Percentiles rank a stretch among this genome's conserved stretches.
Conservation (phyloP, 106 monocot genomes). For the Acorus gramineus region DNA sequence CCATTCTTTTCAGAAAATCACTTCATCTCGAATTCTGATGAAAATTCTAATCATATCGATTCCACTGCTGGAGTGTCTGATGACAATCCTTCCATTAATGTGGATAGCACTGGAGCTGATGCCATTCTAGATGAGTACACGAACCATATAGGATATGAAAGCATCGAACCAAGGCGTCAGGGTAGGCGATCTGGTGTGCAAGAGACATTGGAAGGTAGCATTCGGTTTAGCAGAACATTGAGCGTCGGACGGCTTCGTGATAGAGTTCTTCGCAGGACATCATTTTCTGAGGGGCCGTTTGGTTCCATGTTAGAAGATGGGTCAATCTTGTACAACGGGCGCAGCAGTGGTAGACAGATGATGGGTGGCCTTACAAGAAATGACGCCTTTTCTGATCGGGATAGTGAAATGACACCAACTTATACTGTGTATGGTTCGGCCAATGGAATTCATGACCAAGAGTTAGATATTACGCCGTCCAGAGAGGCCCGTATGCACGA, state of each 20-base stretch:
- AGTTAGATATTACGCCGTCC: conserved; percentile 12
- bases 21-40: conserved; percentile 8
- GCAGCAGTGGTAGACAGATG: conserved; percentile 19
- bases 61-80: not conserved
- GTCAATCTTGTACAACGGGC: conserved; percentile 8
- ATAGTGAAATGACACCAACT: conserved; percentile 8
- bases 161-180: conserved; percentile 16
- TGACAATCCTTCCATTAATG: not conserved
- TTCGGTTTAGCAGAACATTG: conserved; percentile 71
- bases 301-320: conserved; percentile 32
- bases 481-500: conserved; percentile 40
- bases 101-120: not conserved
- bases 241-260: conserved; percentile 92
- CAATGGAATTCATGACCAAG: conserved; percentile 13
- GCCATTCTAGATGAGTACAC: not conserved
- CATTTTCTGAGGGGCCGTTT: conserved; percentile 40
- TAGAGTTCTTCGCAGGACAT: conserved; percentile 72
- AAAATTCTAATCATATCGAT: not conserved
- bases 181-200: conserved; percentile 28
- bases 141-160: conserved; percentile 17
- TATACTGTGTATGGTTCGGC: conserved; percentile 7
- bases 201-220: conserved; percentile 57
- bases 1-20: conserved; percentile 12
- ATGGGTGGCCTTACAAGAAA: conserved; percentile 15
- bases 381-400: conserved; percentile 10